These are phyloP conservation scores for Knoxia roxburghii DNA, from an alignment of 257 asterid genomes.

Conservation along the genomic window DNA sequence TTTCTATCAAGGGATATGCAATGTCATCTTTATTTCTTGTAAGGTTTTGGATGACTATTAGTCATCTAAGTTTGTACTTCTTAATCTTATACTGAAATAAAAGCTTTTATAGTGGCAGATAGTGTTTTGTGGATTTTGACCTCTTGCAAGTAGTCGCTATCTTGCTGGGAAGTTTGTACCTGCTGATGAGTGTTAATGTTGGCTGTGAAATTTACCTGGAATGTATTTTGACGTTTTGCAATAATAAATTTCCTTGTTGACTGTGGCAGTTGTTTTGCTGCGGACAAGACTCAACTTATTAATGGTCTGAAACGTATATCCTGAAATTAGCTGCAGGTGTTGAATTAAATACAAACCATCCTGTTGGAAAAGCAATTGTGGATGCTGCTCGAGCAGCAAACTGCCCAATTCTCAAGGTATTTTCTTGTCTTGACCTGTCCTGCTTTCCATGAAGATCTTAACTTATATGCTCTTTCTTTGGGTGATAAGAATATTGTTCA, in stretches of 20 bases:
- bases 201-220: no score
- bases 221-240: not conserved
- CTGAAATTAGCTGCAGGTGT: conserved; percentile 91
- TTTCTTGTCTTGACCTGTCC: conserved; percentile 1
- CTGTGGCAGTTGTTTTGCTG: conserved; percentile 26
- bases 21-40: no score
- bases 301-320: conserved; percentile 80
- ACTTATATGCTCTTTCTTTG: not conserved
- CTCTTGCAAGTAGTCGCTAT: not conserved
- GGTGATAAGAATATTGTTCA: not conserved
- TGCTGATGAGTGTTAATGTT: no score
- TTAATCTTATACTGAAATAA: no score
- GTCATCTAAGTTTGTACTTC: no score
- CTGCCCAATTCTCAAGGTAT: conserved; percentile 58
- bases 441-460: not conserved
- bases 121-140: no score
- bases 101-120: no score
- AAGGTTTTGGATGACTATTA: no score
- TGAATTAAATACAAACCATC: conserved; percentile 91
- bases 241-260: conserved; percentile 8
- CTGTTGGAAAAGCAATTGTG: conserved; percentile 95
- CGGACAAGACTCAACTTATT: conserved; percentile 49
- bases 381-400: conserved; percentile 69
- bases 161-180: not conserved
- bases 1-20: no score